Evolutionary conservation across 345 rosid genomes (phyloP).

Genomic region (Clarkia xantiana): DNA sequence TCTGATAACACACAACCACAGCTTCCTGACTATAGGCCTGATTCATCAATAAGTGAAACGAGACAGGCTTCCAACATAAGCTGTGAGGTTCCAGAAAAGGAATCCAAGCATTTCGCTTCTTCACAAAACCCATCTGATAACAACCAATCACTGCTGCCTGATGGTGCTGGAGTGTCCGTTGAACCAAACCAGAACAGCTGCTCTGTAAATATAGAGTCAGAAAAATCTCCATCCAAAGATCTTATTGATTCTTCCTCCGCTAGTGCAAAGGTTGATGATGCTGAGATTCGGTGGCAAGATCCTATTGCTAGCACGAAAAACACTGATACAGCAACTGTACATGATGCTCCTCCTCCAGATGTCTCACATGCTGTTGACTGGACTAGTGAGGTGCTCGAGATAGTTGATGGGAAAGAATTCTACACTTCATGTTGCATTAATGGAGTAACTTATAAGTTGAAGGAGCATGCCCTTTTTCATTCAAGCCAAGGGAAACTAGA

Average conservation of each 20-base stretch:
- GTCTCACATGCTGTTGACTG: slow-evolving; percentile 22
- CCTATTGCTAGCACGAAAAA: slow-evolving; percentile 16
- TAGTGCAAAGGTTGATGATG: slow-evolving; percentile 10
- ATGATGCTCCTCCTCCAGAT: slow-evolving; percentile 12
- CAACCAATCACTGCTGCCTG: slow-evolving; percentile 11
- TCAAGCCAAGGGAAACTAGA: slow-evolving; percentile 21
- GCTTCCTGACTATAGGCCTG: slow-evolving; percentile 6
- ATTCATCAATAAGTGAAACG: no score
- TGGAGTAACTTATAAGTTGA: slow-evolving; percentile 41
- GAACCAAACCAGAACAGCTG: slow-evolving; percentile 4
- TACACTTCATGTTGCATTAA: slow-evolving; percentile 35
- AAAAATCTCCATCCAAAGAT: slow-evolving; percentile 5
- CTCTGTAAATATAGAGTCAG: slow-evolving; percentile 10
- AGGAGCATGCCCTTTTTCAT: slow-evolving; percentile 42
- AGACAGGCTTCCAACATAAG: no score
- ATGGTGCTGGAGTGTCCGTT: slow-evolving; percentile 16
- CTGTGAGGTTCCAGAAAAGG: background rate
- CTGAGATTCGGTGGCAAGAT: slow-evolving; percentile 11
- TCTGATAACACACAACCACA: slow-evolving; percentile 12
- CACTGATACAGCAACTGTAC: slow-evolving; percentile 5
- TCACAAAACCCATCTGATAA: slow-evolving; percentile 10
- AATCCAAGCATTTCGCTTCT: slow-evolving; percentile 13
- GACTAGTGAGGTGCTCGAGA: slow-evolving; percentile 23
- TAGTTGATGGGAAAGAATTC: slow-evolving; percentile 29
- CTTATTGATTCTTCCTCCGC: slow-evolving; percentile 7